Conservation (phyloP, 257 asterid genomes). For the Solanum arcanum region DNA sequence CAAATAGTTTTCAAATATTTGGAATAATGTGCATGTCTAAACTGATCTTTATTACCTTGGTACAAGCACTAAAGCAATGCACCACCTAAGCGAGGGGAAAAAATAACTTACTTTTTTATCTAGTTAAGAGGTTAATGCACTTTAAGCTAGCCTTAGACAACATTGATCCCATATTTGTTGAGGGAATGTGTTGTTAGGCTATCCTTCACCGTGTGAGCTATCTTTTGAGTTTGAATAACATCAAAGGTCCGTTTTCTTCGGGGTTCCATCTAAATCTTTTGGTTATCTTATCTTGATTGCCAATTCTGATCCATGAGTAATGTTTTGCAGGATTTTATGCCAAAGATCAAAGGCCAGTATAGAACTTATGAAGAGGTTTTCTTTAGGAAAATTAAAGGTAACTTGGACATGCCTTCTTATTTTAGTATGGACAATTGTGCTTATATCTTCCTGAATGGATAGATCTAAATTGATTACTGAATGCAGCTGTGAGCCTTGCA, state of each 20-base stretch:
- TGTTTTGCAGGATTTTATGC: constrained; percentile 55
- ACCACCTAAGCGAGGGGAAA: not conserved
- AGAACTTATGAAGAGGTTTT: constrained; percentile 64
- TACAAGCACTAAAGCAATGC: not conserved
- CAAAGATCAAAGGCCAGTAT: constrained; percentile 50
- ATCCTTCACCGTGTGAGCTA: not conserved
- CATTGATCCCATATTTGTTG: not conserved
- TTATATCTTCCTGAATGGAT: not conserved
- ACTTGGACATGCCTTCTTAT: not conserved
- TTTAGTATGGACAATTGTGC: not conserved
- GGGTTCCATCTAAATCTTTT: not conserved
- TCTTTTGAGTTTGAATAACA: not conserved
- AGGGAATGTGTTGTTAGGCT: not conserved
- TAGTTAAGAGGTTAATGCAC: not conserved
- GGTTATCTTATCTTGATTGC: not conserved
- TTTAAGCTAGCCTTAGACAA: not conserved
- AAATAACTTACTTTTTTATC: not conserved
- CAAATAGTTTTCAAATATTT: not conserved
- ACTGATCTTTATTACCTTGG: not conserved
- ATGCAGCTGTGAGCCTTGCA: not conserved
- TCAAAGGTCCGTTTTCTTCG: not conserved
- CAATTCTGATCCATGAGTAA: not conserved
- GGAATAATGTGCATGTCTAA: not conserved
- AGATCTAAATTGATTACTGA: not conserved
- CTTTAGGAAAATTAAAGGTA: constrained; percentile 60